Base-by-base conservation (phyloP, 2,329 filamentous ascomycete genomes). In the Diaporthe sp. region DNA sequence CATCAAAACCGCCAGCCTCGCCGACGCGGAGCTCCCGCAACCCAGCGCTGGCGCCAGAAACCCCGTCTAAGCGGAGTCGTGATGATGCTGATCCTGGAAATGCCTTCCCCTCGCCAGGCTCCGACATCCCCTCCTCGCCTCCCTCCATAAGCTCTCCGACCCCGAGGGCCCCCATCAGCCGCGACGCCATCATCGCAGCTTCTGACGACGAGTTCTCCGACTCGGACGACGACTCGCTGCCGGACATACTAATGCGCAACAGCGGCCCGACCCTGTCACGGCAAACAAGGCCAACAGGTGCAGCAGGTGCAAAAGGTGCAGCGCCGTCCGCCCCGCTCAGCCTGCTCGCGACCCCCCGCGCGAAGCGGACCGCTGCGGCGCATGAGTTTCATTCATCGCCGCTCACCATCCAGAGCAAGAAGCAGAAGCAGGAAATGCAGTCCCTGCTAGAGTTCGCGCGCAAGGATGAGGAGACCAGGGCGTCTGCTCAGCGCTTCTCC, bases 181-280 rank as follows among this genome's bases (percentile, higher is more conserved):
- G 90, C 82, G 86, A 91, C 79, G 83, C 90, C 17, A 85, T 93
- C 73, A 93, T 96, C 55, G 88, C 88, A 61, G 92, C 90, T 72
- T 95, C 94, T 0, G 94, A 96, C 80, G 93, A 93, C 13, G 93
- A 94, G n/a, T 89, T 89, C 39, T 88, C 92, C 78, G 90, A 87
- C 25, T 91, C 91, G 25, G 90, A 91, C 37, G 89, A 88, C 15
- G 90, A 90, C 67, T 93, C 92, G 0, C 86, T 93, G 19, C 87
- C 89, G 7, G 86, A 89, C 58, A 82, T 93, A 1, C 80, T 89
- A 79, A 75, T 13, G 67, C 60, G 42, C 49, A 37, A 61, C 42
- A 62, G 80, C 17, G 28, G 79, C 76, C 76, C 31, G 76, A 75
- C 2, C 80, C 79, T 53, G 76, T 19, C 13, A 76, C 73, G 39